These are phyloP conservation scores for Pythium dissotocum DNA, from an alignment of 352 stramenopile genomes.

Conservation along the genomic window DNA sequence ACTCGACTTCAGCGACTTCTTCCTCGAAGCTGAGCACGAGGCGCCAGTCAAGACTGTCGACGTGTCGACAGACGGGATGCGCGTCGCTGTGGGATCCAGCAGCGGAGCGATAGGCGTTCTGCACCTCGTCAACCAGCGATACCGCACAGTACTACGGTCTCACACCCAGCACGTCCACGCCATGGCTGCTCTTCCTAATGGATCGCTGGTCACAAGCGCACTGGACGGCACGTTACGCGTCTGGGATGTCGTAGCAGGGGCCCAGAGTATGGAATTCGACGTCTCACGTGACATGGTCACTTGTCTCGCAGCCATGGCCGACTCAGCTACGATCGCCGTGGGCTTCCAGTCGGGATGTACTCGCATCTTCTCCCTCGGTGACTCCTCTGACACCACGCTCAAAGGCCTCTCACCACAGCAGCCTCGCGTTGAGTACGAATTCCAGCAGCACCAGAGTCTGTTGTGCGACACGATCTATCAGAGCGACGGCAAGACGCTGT, in stretches of 20 bases:
- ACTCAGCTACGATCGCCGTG: slow-evolving; percentile 35
- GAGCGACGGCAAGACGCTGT: slow-evolving; percentile 41
- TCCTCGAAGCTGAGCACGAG: slow-evolving; percentile 89
- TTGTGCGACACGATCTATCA: slow-evolving; percentile 64
- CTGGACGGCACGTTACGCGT: slow-evolving; percentile 83
- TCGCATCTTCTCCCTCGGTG: slow-evolving; percentile 82
- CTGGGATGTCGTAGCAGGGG: slow-evolving; percentile 64
- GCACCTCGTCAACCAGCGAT: slow-evolving; percentile 79
- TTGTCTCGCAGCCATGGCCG: slow-evolving; percentile 51
- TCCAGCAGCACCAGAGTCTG: slow-evolving; percentile 82
- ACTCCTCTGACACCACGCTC: neutral
- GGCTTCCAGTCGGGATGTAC: slow-evolving; percentile 82
- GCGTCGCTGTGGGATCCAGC: slow-evolving; percentile 67
- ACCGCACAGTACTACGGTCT: slow-evolving; percentile 78
- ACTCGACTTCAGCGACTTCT: slow-evolving; percentile 91
- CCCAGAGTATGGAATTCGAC: slow-evolving; percentile 86
- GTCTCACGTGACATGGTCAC: slow-evolving; percentile 66
- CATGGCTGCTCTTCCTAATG: slow-evolving; percentile 34
- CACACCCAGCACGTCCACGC: slow-evolving; percentile 60
- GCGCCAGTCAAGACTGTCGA: slow-evolving; percentile 59
- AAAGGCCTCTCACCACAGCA: neutral
- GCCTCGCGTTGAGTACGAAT: slow-evolving; percentile 59
- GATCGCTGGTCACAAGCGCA: slow-evolving; percentile 61
- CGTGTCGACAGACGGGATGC: slow-evolving; percentile 78
- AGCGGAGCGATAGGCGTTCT: slow-evolving; percentile 86